Evolutionary conservation across 208 protist species (phyloP), one percentile per base, ranked within the genome.

Genomic region (Wallacemonas sp.): DNA sequence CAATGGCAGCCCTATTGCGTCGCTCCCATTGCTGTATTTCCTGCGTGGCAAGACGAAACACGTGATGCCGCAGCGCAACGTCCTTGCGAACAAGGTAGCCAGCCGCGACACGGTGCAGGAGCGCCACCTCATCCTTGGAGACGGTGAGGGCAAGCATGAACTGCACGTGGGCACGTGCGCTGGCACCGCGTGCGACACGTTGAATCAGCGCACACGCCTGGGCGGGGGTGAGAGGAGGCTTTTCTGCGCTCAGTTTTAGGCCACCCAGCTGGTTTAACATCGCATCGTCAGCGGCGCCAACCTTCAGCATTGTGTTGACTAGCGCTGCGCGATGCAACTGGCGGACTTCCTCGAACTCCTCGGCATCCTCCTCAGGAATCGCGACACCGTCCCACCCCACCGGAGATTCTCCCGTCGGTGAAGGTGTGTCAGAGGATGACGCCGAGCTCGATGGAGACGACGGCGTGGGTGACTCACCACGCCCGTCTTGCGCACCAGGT

Each of bases 91-190:
- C 37, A 21, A 67, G 54, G 45, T 61, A 84, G 15, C 71, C 77
- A 30, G 48, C 39, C 6, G 70, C 77, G 3, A 79, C 77, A n/a
- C 81, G 81, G 19, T 79, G 77, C 33, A 87, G 19, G 30, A 81
- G 63, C 22, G 52, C 39, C 4, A 84, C 58, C 63, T 83, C 81
- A 26, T 66, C 19, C 45, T 60, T 69, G 5, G 66, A 73, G 9
- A 80, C 62, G 27, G 64, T 66, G 30, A 83, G 57, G 38, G 73
- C 63, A 19, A 83, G 58, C 0, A 76, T 27, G 39, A 87, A 83
- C 37, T 73, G 69, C 39, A 78, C 22, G 46, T 78, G 73, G 1
- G 58, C 50, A 33, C 81, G 76, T 26, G 54, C 62, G 17, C 77
- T 66, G 63, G 69, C 76, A 38, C 70, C 81, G n/a, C 76, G 68